Conservation (phyloP, 495 filamentous ascomycete genomes). For the Penicillium psychrofluorescens region DNA sequence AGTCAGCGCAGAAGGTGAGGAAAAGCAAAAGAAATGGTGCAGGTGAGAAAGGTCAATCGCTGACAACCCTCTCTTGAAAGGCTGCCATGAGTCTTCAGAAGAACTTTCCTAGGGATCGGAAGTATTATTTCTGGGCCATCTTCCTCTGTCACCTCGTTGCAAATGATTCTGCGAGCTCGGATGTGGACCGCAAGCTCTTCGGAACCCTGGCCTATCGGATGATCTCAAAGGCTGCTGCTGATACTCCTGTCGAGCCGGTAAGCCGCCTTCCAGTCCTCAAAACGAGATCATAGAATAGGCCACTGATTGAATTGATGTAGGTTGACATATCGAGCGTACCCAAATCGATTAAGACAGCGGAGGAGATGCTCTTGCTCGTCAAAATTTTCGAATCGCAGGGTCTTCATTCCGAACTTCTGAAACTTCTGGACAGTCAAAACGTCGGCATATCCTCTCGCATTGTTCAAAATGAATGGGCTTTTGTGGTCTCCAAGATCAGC, state of each 20-base stretch:
- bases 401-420: slow-evolving; percentile 37
- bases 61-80: slow-evolving; percentile 13
- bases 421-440: slow-evolving; percentile 43
- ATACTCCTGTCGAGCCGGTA: slow-evolving; percentile 42
- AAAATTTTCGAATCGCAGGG: slow-evolving; percentile 43
- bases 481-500: slow-evolving; percentile 39
- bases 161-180: slow-evolving; percentile 27
- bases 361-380: slow-evolving; percentile 49
- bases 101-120: slow-evolving; percentile 47
- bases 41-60: not conserved
- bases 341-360: slow-evolving; percentile 45
- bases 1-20: slow-evolving; percentile 49
- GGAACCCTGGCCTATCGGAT: slow-evolving; percentile 53
- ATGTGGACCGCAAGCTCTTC: slow-evolving; percentile 47
- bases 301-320: slow-evolving; percentile 13
- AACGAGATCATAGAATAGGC: not conserved
- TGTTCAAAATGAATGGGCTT: slow-evolving; percentile 44
- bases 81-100: slow-evolving; percentile 54
- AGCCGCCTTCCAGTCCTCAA: slow-evolving; percentile 1
- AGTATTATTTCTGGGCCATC: slow-evolving; percentile 54
- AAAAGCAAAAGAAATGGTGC: not conserved
- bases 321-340: slow-evolving; percentile 36
- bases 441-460: slow-evolving; percentile 44
- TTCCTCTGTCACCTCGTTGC: slow-evolving; percentile 41
- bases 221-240: slow-evolving; percentile 48